Evolutionary conservation across 768 basidiomycete species (phyloP).

Genomic region (Mycena polygramma): DNA sequence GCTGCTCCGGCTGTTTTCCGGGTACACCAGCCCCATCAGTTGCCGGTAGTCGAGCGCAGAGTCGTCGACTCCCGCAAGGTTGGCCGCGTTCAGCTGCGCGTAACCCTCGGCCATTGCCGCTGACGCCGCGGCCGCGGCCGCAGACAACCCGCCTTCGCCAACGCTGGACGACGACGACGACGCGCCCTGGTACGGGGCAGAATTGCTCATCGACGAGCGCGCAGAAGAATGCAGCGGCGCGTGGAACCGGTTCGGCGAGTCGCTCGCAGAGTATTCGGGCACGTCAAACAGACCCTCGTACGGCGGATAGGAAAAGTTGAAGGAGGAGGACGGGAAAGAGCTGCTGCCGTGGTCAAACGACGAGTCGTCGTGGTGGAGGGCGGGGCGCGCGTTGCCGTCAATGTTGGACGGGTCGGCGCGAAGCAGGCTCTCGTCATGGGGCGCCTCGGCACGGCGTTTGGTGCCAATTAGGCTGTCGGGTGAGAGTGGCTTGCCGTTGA

Average conservation of each 20-base stretch:
- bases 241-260: slow-evolving; percentile 36
- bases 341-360: slow-evolving; percentile 54
- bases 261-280: slow-evolving; percentile 44
- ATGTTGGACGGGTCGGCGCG: slow-evolving; percentile 81
- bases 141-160: slow-evolving; percentile 67
- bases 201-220: slow-evolving; percentile 41
- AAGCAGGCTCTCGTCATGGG: slow-evolving; percentile 83
- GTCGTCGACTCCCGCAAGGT: slow-evolving; percentile 68
- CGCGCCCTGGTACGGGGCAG: slow-evolving; percentile 42
- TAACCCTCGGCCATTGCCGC: slow-evolving; percentile 82
- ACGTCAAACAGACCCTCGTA: slow-evolving; percentile 75
- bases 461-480: slow-evolving; percentile 75
- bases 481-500: slow-evolving; percentile 80
- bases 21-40: slow-evolving; percentile 76
- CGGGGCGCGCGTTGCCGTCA: slow-evolving; percentile 50
- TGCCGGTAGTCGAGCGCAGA: slow-evolving; percentile 71
- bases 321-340: slow-evolving; percentile 76
- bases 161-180: slow-evolving; percentile 43
- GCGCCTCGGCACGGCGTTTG: slow-evolving; percentile 87
- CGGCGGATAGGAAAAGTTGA: slow-evolving; percentile 80
- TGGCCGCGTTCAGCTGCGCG: slow-evolving; percentile 72
- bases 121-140: slow-evolving; percentile 74
- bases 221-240: slow-evolving; percentile 26
- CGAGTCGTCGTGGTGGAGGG: slow-evolving; percentile 50
- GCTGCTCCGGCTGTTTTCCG: slow-evolving; percentile 61